Evolutionary conservation across 805 yeast species (phyloP).

Genomic region (Wilhelminamyces savonicus): DNA sequence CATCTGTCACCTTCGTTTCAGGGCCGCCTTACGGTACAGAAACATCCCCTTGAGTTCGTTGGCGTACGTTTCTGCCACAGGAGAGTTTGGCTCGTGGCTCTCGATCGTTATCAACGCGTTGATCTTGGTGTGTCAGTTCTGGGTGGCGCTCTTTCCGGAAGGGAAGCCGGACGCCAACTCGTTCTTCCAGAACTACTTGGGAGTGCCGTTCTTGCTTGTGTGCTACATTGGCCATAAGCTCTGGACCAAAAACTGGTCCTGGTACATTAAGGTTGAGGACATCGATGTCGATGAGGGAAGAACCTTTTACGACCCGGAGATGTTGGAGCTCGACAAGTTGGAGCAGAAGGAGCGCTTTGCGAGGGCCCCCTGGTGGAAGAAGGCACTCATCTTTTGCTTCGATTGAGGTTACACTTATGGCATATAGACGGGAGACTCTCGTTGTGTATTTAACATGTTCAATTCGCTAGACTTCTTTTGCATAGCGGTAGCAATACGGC

Average conservation of each 20-base stretch:
- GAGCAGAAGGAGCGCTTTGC: slow-evolving; percentile 10
- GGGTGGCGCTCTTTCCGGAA: slow-evolving; percentile 37
- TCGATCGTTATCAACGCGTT: slow-evolving; percentile 21
- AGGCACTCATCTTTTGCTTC: slow-evolving; percentile 5
- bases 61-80: slow-evolving; percentile 31
- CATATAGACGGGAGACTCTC: no score
- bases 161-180: slow-evolving; percentile 15
- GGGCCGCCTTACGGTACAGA: slow-evolving; percentile 19
- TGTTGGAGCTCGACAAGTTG: slow-evolving; percentile 17
- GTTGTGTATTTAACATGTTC: no score
- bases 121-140: slow-evolving; percentile 36
- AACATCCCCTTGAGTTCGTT: slow-evolving; percentile 14
- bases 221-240: slow-evolving; percentile 19
- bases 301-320: slow-evolving; percentile 16
- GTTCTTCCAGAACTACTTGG: slow-evolving; percentile 22
- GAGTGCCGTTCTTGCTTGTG: slow-evolving; percentile 15
- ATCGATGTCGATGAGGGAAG: slow-evolving; percentile 16
- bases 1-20: slow-evolving; percentile 22
- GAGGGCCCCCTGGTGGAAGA: slow-evolving; percentile 7
- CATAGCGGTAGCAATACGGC: no score
- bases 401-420: slow-evolving; percentile 2
- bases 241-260: slow-evolving; percentile 16
- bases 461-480: no score
- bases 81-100: slow-evolving; percentile 30
- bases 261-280: slow-evolving; percentile 12